Evolutionary conservation across 1,284 basidiomycete species (phyloP), one percentile per base, ranked within the genome.

Genomic region (Ustilago vetiveriae): DNA sequence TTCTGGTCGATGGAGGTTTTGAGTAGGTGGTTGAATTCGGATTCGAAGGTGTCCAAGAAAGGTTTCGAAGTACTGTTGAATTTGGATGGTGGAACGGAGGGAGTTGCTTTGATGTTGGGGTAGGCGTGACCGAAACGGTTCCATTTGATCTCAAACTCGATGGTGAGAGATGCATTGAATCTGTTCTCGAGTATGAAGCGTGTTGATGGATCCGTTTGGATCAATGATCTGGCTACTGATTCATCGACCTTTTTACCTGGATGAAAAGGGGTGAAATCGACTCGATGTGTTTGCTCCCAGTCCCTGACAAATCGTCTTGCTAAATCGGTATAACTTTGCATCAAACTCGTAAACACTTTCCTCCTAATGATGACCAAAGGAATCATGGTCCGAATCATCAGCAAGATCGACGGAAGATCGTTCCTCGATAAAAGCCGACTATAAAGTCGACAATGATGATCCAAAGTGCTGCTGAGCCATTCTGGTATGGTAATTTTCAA

Each of bases 331-430:
- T 69, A 55, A 10, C 23, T 27, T 27, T 63, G 42, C 59, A 69
- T 59, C 3, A 69, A 16, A 3, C 36, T 23, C 2, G 50, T 58
- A 24, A 47, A 69, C 16, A 63, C 9, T 21, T 54, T 63, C 0
- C 66, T n/a, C 0, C 66, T 37, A 1, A 69, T 24, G n/a, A 59
- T 38, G n/a, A 54, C 3, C 8, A 69, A 29, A 1, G 66, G 59
- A 2, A 69, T 17, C 46, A 63, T 46, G 1, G 59, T 69, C 3
- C 66, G 59, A 5, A 69, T 37, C 58, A 62, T 69, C 17, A 69
- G 26, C 35, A 69, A 27, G 3, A 69, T 39, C 4, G 55, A 37
- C 3, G 59, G 66, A 6, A 69, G 47, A 40, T 69, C 66, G 32
- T 58, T 58, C 3, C 59, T 32, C 16, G 11, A 1, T 4, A 52